phyloP scores from a whole-genome alignment of 2,329 filamentous ascomycete species.

The Ophiocordyceps camponoti-saundersi region DNA sequence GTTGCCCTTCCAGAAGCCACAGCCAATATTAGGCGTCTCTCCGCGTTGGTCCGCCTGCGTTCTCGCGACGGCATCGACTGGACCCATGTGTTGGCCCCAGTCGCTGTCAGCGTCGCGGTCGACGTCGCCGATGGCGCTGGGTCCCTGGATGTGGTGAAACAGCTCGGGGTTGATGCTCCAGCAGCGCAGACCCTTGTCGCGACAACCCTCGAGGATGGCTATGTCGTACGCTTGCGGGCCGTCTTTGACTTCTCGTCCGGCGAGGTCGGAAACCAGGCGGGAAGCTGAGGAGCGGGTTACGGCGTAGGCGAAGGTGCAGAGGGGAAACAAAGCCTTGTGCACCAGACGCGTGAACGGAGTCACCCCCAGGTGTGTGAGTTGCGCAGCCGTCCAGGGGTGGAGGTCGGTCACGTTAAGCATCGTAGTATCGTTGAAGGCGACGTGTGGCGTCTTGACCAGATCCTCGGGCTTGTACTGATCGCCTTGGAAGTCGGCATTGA shows the following conservation, averaged over 20 bases:
- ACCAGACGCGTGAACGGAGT: neutral
- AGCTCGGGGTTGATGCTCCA: neutral
- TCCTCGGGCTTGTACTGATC: neutral
- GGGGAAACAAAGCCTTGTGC: neutral
- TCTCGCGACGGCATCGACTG: neutral
- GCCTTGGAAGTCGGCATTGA: neutral
- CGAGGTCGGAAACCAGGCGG: neutral
- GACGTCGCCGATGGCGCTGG: neutral
- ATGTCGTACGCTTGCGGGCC: neutral
- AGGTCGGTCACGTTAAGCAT: neutral
- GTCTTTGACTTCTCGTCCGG: neutral
- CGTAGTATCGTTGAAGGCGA: neutral
- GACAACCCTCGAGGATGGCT: neutral
- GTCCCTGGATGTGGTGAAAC: neutral
- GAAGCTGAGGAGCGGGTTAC: neutral
- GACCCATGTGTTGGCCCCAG: neutral
- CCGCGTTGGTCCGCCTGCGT: neutral
- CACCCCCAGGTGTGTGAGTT: neutral
- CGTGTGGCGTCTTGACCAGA: neutral
- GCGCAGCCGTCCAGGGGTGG: neutral
- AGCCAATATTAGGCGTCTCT: neutral
- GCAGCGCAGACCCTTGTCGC: neutral
- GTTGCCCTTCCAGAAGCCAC: neutral
- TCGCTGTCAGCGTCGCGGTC: neutral
- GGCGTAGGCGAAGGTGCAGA: neutral